These are phyloP conservation scores for Gnaphalium uliginosum DNA, from an alignment of 129 eudicot species.

Conservation along the genomic window DNA sequence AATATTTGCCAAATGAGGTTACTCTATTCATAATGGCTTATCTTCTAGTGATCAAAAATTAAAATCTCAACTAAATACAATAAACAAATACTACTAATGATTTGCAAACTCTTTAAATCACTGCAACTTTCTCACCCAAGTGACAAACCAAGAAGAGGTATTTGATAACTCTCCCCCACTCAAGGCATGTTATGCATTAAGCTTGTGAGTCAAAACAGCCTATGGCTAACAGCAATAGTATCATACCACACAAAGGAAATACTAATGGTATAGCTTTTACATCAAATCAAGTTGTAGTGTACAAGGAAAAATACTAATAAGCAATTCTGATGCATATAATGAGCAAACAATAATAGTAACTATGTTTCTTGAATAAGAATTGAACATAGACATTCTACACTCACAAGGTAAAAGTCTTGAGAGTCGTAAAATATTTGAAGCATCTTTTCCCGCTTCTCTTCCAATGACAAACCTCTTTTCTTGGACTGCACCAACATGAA, in stretches of 20 bases:
- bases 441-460: conserved; percentile 96
- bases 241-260: neutral
- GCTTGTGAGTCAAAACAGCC: neutral
- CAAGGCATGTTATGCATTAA: neutral
- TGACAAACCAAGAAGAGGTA: neutral
- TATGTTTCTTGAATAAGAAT: neutral
- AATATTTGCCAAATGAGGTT: too few species aligned
- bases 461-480: conserved; percentile 95
- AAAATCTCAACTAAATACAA: neutral
- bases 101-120: neutral
- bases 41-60: conserved; percentile 10
- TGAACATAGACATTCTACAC: conserved; percentile 27
- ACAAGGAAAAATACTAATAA: neutral
- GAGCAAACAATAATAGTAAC: neutral
- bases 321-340: neutral
- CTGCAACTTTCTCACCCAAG: neutral
- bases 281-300: conserved; percentile 6
- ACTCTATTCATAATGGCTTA: neutral
- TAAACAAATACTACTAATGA: neutral
- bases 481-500: conserved; percentile 61
- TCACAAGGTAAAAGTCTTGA: conserved; percentile 92
- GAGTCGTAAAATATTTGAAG: conserved; percentile 92
- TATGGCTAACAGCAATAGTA: conserved; percentile 2
- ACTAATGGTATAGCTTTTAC: neutral
- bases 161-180: too few species aligned